These are phyloP conservation scores for Schizopora paradoxa DNA, from an alignment of 1,284 basidiomycete species.

Conservation along the genomic window DNA sequence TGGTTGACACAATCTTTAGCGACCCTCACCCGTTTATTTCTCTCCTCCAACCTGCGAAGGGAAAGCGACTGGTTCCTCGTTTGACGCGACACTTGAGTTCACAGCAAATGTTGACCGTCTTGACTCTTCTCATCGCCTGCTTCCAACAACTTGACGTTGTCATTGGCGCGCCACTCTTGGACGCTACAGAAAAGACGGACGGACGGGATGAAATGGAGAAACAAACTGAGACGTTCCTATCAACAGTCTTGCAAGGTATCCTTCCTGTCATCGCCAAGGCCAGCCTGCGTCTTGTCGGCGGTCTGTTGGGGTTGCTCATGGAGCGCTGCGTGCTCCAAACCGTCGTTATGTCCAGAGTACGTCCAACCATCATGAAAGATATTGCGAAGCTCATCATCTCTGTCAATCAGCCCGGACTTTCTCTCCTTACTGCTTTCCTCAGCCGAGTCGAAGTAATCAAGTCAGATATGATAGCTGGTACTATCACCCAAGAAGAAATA, in stretches of 20 bases:
- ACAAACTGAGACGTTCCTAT: conserved; percentile 87
- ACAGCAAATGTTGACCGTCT: conserved; percentile 78
- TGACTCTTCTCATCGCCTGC: conserved; percentile 91
- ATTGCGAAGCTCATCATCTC: background rate
- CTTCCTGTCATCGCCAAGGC: conserved; percentile 76
- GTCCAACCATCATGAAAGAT: conserved; percentile 25
- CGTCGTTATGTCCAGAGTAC: conserved; percentile 72
- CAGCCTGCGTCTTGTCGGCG: conserved; percentile 79
- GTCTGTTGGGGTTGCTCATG: conserved; percentile 80
- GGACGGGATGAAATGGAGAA: conserved; percentile 74
- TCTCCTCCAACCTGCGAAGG: conserved; percentile 84
- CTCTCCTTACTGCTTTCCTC: conserved; percentile 87
- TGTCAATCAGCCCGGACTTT: conserved; percentile 74
- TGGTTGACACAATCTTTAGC: conserved; percentile 45
- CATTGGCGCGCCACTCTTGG: conserved; percentile 64
- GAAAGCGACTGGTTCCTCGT: conserved; percentile 88
- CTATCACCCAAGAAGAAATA: conserved; percentile 45
- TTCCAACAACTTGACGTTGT: conserved; percentile 94
- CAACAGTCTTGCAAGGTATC: conserved; percentile 82
- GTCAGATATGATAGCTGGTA: conserved; percentile 50
- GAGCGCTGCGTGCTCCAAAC: conserved; percentile 75
- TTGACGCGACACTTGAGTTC: conserved; percentile 82
- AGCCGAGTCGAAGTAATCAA: conserved; percentile 90
- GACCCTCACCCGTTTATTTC: conserved; percentile 97
- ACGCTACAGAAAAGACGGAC: conserved; percentile 56